These are phyloP conservation scores for Bretschneidera sinensis DNA, from an alignment of 345 rosid genomes.

Conservation along the genomic window DNA sequence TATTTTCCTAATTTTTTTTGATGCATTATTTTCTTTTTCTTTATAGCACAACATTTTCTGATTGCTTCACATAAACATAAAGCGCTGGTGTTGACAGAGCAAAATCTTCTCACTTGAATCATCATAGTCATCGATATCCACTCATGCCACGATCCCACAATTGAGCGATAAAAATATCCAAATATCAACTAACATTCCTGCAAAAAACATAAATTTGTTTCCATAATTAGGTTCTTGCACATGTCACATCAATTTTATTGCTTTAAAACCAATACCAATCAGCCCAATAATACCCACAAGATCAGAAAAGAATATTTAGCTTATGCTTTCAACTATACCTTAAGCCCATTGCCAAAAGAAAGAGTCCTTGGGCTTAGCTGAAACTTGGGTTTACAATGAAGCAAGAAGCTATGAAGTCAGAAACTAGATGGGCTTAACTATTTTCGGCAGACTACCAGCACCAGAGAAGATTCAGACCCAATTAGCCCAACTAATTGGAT, in stretches of 20 bases:
- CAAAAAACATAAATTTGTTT: slow-evolving; percentile 2
- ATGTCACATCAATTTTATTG: background rate
- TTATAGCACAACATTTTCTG: no score
- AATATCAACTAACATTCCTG: background rate
- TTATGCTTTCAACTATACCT: background rate
- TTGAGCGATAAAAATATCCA: slow-evolving; percentile 1
- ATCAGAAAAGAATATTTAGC: background rate
- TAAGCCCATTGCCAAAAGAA: no score
- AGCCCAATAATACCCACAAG: background rate
- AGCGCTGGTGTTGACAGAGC: no score
- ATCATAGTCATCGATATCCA: background rate
- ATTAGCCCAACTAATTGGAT: no score
- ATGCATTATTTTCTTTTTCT: no score
- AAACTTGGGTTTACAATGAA: background rate
- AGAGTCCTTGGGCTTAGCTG: background rate
- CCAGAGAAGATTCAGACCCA: no score
- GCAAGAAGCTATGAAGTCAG: background rate
- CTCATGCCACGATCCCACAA: background rate
- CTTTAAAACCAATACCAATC: no score
- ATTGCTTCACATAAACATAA: no score
- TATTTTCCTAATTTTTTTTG: no score
- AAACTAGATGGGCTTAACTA: no score
- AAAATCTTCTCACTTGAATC: background rate
- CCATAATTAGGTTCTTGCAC: background rate
- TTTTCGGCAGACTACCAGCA: no score